A percentile compares a stretch with the other conserved stretches of the same genome.
phyloP scores from a whole-genome alignment of 129 eudicot species.

The Arctium minus region DNA sequence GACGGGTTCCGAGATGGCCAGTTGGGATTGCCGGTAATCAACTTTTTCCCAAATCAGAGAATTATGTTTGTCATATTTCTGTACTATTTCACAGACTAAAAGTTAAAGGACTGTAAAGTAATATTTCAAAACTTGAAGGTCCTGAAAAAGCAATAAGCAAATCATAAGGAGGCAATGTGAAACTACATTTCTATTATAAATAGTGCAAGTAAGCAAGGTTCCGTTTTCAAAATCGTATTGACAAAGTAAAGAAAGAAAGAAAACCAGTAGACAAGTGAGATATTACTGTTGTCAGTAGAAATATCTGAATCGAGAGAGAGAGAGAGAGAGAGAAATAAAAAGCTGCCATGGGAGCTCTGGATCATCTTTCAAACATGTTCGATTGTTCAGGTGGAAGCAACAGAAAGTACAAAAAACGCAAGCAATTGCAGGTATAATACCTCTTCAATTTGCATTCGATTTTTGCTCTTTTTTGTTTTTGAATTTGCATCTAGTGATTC shows the following conservation, averaged over 20 bases:
- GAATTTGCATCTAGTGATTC: background rate
- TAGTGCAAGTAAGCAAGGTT: background rate
- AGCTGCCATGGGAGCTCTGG: slow-evolving; percentile 71
- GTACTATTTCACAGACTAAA: background rate
- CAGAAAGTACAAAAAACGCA: slow-evolving; percentile 68
- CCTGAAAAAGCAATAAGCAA: background rate
- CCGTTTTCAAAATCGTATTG: slow-evolving; percentile 22
- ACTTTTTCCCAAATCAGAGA: too few species aligned
- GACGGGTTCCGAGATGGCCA: too few species aligned
- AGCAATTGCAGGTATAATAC: slow-evolving; percentile 59
- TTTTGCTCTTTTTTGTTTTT: background rate
- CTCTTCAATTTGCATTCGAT: background rate
- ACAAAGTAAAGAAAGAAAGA: background rate
- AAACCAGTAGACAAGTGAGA: background rate
- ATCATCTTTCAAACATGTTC: slow-evolving; percentile 66
- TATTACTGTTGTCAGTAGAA: slow-evolving; percentile 5
- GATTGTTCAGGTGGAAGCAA: slow-evolving; percentile 51
- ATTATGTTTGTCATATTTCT: too few species aligned
- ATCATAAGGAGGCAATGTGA: background rate
- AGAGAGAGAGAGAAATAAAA: background rate
- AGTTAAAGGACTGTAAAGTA: background rate
- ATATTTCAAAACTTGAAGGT: background rate
- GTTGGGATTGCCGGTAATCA: too few species aligned
- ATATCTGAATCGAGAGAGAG: slow-evolving; percentile 25
- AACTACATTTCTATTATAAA: slow-evolving; percentile 20